Evolutionary conservation across 345 rosid species (phyloP), one percentile per base, ranked within the genome.

Genomic region (Arabidopsis suecica): DNA sequence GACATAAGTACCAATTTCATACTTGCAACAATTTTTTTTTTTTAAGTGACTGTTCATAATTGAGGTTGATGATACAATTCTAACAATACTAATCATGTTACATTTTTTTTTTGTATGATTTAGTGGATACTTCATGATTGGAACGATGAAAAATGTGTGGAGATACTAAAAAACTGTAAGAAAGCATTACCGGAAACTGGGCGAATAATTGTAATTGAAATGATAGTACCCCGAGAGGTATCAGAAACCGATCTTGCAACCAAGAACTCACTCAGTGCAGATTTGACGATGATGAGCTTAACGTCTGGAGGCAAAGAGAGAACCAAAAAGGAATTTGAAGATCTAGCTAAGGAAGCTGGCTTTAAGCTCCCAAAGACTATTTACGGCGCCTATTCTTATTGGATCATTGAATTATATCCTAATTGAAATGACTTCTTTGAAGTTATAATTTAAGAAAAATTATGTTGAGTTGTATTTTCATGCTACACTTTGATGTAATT

Each of bases 321-420:
- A 38, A 53, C 61, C n/a, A n/a, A 68, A n/a, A 25, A 68, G 3
- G 72, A 53, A 8, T 58, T 58, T 45, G 57, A 58, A 1, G 66
- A 45, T 45, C 47, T 58, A 7, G 66, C 66, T 4, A 44, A 13
- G 23, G 34, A 70, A 58, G 45, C 65, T 0, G 65, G 74, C n/a
- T 70, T 58, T 14, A 58, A 58, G 36, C 37, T 7, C 14, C 37
- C 57, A 33, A 70, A 45, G 2, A 42, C 58, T 3, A 58, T 12
- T 7, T 70, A 70, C 14, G 65, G 57, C 1, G 74, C 66, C 13
- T 45, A 47, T 47, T 70, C 74, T 45, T 36, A 14, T 45, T 70
- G 57, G 66, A 12, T 71, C 58, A 9, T 71, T 59, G 74, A 71
- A 34, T 34, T 71, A 5, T 59, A 58, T 25, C 37, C 64, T 42